Base-by-base conservation (phyloP, 805 yeast genomes). In the Yarrowia phangngaensis region DNA sequence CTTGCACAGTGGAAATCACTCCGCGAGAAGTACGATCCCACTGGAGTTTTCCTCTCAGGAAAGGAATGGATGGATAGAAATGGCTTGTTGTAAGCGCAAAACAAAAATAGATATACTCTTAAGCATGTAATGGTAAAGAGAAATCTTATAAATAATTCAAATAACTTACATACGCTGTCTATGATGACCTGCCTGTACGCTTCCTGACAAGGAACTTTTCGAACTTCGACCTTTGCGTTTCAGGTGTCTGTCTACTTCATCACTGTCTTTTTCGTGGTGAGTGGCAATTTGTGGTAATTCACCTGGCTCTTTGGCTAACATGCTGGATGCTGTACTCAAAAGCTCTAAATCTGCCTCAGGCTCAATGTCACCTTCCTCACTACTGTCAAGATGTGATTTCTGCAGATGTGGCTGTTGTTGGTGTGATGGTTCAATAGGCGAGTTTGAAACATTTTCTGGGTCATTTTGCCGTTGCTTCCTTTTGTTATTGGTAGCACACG, bases 51-150 rank as follows among this genome's bases (percentile, higher is more conserved):
- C 61, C 64, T 87, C 50, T 78, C 86, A 55, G 85, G 87, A 20
- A 73, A 72, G 56, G 77, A 74, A 20, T 90, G 98, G 98, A 79
- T 86, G 9, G 60, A 73, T 15, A 76, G 88, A 64, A 89, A 89
- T 63, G 95, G 95, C 1, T 53, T 64, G 20, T 31, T 41, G n/a
- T 41, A 29, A 20, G 29, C 6, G n/a, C n/a, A n/a, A n/a, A n/a
- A n/a, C n/a, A 36, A 26, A 20, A 26, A 36, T 36, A 36, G 43
- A 36, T 26, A 22, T 36, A 8, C n/a, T 29, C 8, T 15, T 17
- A 8, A 19, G 15, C 12, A 12, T 15, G 20, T 29, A 29, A 14
- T 19, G 14, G 32, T 29, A 27, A 27, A 27, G 13, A 27, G 30
- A 27, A 27, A 27, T 8, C 4, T 15, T 20, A 35, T 35, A 35